Evolutionary conservation across 139 green algal species (phyloP).

Genomic region (Trebouxia sp.): DNA sequence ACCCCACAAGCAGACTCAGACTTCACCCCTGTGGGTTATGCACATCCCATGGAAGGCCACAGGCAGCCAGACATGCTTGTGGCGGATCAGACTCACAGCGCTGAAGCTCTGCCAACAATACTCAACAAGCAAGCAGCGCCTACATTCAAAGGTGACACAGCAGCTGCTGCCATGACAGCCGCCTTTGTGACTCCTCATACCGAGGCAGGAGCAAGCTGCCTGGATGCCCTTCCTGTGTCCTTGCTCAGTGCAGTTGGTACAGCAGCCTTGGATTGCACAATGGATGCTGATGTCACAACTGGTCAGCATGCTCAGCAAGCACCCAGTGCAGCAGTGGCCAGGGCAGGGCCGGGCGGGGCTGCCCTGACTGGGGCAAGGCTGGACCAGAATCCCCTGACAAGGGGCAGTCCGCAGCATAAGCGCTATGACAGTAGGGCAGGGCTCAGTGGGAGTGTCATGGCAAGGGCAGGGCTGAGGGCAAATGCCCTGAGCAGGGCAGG

Average conservation of each 20-base stretch:
- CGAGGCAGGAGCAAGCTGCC: not conserved
- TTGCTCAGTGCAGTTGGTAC: too few species aligned
- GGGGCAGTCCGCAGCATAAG: not conserved
- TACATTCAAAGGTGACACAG: not conserved
- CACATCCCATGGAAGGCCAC: too few species aligned
- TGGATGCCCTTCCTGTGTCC: not conserved
- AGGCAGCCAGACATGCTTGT: too few species aligned
- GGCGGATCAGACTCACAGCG: too few species aligned
- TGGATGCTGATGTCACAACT: too few species aligned
- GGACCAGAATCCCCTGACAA: not conserved
- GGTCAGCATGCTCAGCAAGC: not conserved
- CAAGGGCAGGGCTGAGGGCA: not conserved
- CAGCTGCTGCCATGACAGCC: not conserved
- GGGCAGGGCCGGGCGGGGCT: not conserved
- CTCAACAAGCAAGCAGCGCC: too few species aligned
- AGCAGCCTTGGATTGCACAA: too few species aligned
- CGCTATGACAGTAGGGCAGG: not conserved
- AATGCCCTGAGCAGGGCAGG: not conserved
- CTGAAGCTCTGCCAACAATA: too few species aligned
- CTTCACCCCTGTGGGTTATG: too few species aligned
- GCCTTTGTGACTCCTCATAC: not conserved
- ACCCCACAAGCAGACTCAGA: too few species aligned
- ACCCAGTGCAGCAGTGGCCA: not conserved
- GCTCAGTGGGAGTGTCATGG: not conserved
- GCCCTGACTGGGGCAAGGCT: not conserved